Evolutionary conservation across 208 protist species (phyloP), one percentile per base, ranked within the genome.

Genomic region (Herpetomonas tarakana): DNA sequence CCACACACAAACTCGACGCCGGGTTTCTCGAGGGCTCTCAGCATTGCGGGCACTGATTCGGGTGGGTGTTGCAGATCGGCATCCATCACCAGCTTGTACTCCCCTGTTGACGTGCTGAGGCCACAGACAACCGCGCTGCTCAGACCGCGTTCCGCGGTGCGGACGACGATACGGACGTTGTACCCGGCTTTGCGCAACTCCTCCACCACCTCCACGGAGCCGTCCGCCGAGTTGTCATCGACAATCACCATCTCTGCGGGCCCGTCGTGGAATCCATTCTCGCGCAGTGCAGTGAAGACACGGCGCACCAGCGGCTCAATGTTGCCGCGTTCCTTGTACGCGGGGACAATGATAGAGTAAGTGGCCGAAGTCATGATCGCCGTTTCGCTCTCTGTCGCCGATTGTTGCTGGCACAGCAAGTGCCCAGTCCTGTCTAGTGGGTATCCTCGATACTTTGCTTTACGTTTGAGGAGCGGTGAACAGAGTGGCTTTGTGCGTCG

Each of bases 41-140:
- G 74, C 18, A 97, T 66, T 2, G 51, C 47, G 0, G 91, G 91
- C 26, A 94, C 91, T 12, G 66, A 60, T 65, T 94, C 78, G 0
- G 93, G 93, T n/a, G 91, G 91, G 67, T 97, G 93, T 69, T 97
- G 92, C 53, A 96, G 69, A 56, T 97, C 92, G 1, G 92, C 92
- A 54, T 97, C 92, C 92, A 97, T 97, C 16, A 92, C 86, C n/a
- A 97, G 58, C 38, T 86, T 76, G 50, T 85, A 83, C 14, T 52
- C 50, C 2, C 83, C 80, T n/a, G 22, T 66, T 1, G 82, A 75
- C 22, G 53, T 21, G 28, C 60, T 67, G 27, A 97, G 72, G n/a
- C 92, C 92, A 50, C 83, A 64, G 53, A 97, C 80, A 3, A 97
- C 92, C 3, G 92, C 92, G 71, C 83, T 92, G 72, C 87, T 93